These are phyloP conservation scores for Codiaeum variegatum DNA, from an alignment of 441 rosid genomes.

Conservation along the genomic window DNA sequence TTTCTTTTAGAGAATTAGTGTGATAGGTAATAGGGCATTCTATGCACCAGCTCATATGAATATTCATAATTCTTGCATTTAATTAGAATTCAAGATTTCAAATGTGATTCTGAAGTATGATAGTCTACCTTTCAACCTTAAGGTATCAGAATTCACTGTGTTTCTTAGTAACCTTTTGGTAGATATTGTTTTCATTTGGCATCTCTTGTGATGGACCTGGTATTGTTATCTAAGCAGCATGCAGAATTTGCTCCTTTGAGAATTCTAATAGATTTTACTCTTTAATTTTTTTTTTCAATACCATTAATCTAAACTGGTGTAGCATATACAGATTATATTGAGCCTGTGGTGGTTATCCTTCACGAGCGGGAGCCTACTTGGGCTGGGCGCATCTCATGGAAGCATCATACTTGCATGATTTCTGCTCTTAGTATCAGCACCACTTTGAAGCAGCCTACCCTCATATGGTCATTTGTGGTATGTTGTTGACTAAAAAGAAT, in stretches of 20 bases:
- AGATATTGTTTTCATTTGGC: not conserved
- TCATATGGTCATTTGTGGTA: conserved; percentile 79
- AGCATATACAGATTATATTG: conserved; percentile 75
- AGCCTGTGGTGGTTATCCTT: conserved; percentile 96
- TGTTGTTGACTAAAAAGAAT: conserved; percentile 37
- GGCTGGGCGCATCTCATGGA: conserved; percentile 96
- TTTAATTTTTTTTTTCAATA: conserved; percentile 1
- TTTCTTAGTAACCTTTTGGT: conserved; percentile 7
- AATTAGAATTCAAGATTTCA: not conserved
- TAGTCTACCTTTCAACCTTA: not conserved
- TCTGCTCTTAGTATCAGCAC: conserved; percentile 98
- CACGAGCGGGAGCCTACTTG: conserved; percentile 96
- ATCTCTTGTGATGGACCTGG: conserved; percentile 9
- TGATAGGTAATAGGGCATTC: too few species aligned
- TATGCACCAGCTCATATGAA: too few species aligned
- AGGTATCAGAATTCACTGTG: not conserved
- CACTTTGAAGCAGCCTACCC: conserved; percentile 89
- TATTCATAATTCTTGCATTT: too few species aligned
- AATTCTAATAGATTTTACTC: not conserved
- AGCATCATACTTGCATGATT: conserved; percentile 92
- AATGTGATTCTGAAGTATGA: not conserved
- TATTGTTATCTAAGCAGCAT: conserved; percentile 1
- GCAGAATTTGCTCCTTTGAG: conserved; percentile 9
- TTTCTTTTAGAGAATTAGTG: too few species aligned
- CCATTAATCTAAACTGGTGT: conserved; percentile 21